A percentile compares a stretch with the other conserved stretches of the same genome.
phyloP scores from a whole-genome alignment of 306 rosid species.

The Cajanus cajan region DNA sequence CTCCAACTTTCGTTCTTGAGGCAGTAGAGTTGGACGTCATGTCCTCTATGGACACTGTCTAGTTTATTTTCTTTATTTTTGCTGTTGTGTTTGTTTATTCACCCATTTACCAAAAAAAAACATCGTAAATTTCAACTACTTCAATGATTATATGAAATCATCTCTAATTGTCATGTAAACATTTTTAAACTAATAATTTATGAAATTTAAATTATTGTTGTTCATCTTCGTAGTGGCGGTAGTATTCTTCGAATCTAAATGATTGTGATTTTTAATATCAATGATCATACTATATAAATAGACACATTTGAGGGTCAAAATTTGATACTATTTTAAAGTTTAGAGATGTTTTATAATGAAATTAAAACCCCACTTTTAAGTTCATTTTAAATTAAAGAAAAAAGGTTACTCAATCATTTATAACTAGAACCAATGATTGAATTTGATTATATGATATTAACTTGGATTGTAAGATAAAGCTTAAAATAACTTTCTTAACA shows the following conservation, averaged over 20 bases:
- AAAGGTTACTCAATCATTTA: conserved; percentile 1
- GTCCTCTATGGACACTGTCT: no score
- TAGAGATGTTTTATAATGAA: not conserved
- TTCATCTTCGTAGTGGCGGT: no score
- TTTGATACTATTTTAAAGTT: not conserved
- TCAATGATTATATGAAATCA: not conserved
- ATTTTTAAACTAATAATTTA: not conserved
- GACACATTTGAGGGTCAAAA: not conserved
- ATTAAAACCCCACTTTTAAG: not conserved
- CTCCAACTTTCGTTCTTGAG: no score
- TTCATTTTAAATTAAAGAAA: not conserved
- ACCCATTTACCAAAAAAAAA: no score
- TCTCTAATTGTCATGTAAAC: not conserved
- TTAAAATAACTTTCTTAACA: not conserved
- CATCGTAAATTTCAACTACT: no score
- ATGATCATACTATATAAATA: not conserved
- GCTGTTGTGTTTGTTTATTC: no score
- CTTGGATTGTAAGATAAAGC: not conserved
- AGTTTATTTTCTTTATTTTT: no score
- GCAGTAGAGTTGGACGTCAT: no score
- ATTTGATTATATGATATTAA: not conserved
- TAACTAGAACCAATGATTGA: conserved; percentile 12
- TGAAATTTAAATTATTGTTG: not conserved
- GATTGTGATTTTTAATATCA: not conserved
- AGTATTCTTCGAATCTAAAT: no score